Evolutionary conservation across 2,329 filamentous ascomycete species (phyloP).

Genomic region (Thielaviopsis musarum): DNA sequence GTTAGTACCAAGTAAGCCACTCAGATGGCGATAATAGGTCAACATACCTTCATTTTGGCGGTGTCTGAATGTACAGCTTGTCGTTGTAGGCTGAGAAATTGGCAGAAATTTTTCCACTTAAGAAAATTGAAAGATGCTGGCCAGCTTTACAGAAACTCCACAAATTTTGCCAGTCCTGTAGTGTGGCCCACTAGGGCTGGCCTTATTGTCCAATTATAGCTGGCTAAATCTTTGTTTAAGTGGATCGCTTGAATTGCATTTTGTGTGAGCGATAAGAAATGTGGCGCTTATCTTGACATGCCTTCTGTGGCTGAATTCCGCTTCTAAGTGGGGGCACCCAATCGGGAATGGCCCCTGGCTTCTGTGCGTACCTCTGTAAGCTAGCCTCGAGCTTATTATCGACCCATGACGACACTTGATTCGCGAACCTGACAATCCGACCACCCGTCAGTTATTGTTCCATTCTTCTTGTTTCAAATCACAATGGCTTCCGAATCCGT

Average conservation of each 20-base stretch:
- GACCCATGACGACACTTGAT: neutral
- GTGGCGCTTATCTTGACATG: slow-evolving; percentile 5
- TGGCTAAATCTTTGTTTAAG: neutral
- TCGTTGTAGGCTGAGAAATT: slow-evolving; percentile 5
- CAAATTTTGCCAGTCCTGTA: slow-evolving; percentile 2
- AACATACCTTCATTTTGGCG: slow-evolving; percentile 12
- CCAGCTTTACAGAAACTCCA: neutral
- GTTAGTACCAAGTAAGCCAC: slow-evolving; percentile 19
- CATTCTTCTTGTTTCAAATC: neutral
- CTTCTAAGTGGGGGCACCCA: neutral
- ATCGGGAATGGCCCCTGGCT: neutral
- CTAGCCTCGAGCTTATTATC: neutral
- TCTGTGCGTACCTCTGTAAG: neutral
- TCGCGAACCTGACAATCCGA: neutral
- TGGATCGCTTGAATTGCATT: no score
- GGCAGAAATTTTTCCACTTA: neutral
- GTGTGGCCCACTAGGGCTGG: slow-evolving; percentile 12
- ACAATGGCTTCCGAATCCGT: slow-evolving; percentile 12
- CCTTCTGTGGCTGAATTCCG: neutral
- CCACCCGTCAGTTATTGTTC: neutral
- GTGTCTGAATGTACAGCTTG: slow-evolving; percentile 12
- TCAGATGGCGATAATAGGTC: slow-evolving; percentile 3
- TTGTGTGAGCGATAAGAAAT: neutral
- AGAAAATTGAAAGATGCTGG: slow-evolving; percentile 6
- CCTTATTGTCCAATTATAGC: slow-evolving; percentile 3